Conservation (phyloP, 176 grass and related monocot species). For the Avena sativa region DNA sequence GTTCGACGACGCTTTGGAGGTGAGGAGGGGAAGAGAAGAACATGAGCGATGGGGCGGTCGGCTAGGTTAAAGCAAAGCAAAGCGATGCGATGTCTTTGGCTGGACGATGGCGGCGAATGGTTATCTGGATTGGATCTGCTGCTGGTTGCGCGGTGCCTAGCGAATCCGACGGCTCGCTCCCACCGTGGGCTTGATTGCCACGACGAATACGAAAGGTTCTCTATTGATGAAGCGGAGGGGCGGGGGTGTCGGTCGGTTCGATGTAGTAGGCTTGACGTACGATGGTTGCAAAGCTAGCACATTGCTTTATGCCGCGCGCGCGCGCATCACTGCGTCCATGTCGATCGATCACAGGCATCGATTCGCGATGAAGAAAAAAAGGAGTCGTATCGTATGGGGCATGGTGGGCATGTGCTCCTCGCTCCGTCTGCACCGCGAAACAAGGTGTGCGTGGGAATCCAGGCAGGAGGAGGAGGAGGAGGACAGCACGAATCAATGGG, state of each 20-base stretch:
- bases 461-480: background rate
- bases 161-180: background rate
- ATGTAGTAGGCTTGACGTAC: background rate
- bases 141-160: background rate
- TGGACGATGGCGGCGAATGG: background rate
- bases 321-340: background rate
- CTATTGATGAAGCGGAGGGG: too few species aligned
- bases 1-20: slow-evolving; percentile 19
- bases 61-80: background rate
- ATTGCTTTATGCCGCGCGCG: background rate
- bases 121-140: slow-evolving; percentile 4
- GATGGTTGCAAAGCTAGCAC: background rate
- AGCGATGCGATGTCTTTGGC: background rate
- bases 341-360: background rate
- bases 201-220: too few species aligned
- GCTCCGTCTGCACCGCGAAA: background rate
- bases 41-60: background rate
- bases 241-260: too few species aligned
- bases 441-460: background rate
- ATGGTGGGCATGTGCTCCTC: background rate
- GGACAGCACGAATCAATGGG: slow-evolving; percentile 17
- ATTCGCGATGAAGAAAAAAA: background rate
- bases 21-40: background rate
- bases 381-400: background rate
- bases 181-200: too few species aligned